Evolutionary conservation across 441 rosid genomes (phyloP).

Genomic region (Brassica hybrid): DNA sequence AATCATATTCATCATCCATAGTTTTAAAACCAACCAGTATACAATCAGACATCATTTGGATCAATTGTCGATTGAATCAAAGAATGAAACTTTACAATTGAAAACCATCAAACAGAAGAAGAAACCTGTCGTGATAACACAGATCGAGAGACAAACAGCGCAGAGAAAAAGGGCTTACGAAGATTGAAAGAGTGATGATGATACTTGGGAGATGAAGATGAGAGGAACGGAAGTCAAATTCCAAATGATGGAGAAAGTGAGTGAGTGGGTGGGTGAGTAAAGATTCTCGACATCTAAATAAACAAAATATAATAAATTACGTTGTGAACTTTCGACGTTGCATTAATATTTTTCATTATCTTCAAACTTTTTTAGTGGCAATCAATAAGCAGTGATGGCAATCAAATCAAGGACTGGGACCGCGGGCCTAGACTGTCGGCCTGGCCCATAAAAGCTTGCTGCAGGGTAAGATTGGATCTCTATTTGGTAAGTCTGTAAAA

Average conservation of each 20-base stretch:
- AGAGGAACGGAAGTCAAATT: conserved; percentile 28
- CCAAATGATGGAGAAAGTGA: conserved; percentile 12
- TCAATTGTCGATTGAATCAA: conserved; percentile 6
- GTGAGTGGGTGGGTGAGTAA: conserved; percentile 29
- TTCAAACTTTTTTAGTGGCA: no score
- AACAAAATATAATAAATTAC: no score
- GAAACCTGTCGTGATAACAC: neutral
- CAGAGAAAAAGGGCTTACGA: neutral
- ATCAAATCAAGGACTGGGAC: no score
- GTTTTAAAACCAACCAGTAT: neutral
- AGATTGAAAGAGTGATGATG: neutral
- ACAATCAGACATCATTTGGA: neutral
- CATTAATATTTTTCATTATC: no score
- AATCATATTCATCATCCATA: neutral
- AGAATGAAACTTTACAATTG: conserved; percentile 16
- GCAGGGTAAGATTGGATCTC: no score
- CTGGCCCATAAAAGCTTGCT: no score
- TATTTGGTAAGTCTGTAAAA: no score
- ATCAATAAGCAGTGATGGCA: no score
- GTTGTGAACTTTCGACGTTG: no score
- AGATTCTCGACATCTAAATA: conserved; percentile 25
- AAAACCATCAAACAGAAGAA: neutral
- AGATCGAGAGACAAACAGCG: neutral
- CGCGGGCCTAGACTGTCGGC: no score
- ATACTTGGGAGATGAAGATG: neutral